Conservation (phyloP, 441 rosid species). For the Croton laevigatus region DNA sequence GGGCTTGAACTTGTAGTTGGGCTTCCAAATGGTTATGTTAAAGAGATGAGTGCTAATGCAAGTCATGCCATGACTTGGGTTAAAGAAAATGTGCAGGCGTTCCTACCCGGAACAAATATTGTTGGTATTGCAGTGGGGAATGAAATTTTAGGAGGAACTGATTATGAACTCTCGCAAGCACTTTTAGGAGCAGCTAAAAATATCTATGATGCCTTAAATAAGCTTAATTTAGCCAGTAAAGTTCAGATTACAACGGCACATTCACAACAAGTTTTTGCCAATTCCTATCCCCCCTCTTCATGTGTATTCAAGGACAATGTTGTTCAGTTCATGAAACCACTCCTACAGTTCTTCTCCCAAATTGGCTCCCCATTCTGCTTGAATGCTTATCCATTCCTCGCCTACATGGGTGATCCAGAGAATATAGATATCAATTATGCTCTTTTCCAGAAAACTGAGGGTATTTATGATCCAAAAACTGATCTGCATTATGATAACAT, state of each 20-base stretch:
- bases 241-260: conserved; percentile 87
- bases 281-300: conserved; percentile 78
- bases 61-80: conserved; percentile 83
- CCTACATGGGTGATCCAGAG: conserved; percentile 60
- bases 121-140: conserved; percentile 91
- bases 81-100: conserved; percentile 72
- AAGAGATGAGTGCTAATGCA: conserved; percentile 61
- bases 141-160: conserved; percentile 69
- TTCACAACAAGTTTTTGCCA: conserved; percentile 76
- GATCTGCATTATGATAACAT: conserved; percentile 81
- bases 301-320: conserved; percentile 56
- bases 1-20: conserved; percentile 85
- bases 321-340: conserved; percentile 70
- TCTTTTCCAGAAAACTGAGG: conserved; percentile 71
- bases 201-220: conserved; percentile 54
- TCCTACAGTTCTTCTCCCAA: conserved; percentile 56
- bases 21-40: conserved; percentile 63
- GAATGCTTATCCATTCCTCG: conserved; percentile 89
- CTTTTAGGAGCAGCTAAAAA: conserved; percentile 77
- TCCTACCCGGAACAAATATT: conserved; percentile 70
- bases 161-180: conserved; percentile 51
- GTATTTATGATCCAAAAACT: conserved; percentile 61
- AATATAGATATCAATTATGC: conserved; percentile 90
- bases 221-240: conserved; percentile 48
- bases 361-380: conserved; percentile 82